Evolutionary conservation across 305 asterid genomes (phyloP).

Genomic region (Stenogyne calaminthoides): DNA sequence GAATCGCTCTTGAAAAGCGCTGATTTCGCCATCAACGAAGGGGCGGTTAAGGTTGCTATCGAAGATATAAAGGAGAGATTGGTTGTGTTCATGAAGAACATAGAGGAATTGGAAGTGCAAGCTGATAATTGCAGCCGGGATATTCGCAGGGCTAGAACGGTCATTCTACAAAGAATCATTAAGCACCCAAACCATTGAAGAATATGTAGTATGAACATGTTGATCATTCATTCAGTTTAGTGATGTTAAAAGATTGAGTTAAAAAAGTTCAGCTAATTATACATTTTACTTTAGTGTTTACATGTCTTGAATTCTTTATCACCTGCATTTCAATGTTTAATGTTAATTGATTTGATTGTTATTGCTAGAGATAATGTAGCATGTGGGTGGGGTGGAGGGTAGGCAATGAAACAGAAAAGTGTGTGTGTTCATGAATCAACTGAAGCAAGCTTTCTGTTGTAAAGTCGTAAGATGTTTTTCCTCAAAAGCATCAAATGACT

Average conservation of each 20-base stretch:
- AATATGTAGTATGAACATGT: background rate
- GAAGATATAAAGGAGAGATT: conserved; percentile 72
- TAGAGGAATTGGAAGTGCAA: conserved; percentile 78
- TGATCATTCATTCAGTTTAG: background rate
- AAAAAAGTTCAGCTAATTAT: background rate
- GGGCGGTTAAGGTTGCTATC: conserved; percentile 57
- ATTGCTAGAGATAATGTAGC: background rate
- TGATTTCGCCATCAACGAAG: conserved; percentile 54
- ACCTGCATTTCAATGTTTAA: conserved; percentile 1
- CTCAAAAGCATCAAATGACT: conserved; percentile 26
- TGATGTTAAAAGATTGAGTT: conserved; percentile 12
- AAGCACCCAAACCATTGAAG: conserved; percentile 66
- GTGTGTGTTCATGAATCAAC: conserved; percentile 14
- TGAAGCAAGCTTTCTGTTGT: conserved; percentile 11
- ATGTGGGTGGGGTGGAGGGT: background rate
- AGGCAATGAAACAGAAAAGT: conserved; percentile 19
- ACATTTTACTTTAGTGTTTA: background rate
- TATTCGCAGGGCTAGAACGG: conserved; percentile 87
- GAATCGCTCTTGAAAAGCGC: conserved; percentile 54
- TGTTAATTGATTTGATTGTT: no score
- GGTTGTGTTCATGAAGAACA: conserved; percentile 65
- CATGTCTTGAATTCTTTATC: background rate
- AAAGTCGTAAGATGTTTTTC: conserved; percentile 23
- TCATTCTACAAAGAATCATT: conserved; percentile 80
- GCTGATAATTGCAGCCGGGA: conserved; percentile 89